phyloP scores from a whole-genome alignment of 1,284 basidiomycete genomes.

The Afroboletus lepidellus region DNA sequence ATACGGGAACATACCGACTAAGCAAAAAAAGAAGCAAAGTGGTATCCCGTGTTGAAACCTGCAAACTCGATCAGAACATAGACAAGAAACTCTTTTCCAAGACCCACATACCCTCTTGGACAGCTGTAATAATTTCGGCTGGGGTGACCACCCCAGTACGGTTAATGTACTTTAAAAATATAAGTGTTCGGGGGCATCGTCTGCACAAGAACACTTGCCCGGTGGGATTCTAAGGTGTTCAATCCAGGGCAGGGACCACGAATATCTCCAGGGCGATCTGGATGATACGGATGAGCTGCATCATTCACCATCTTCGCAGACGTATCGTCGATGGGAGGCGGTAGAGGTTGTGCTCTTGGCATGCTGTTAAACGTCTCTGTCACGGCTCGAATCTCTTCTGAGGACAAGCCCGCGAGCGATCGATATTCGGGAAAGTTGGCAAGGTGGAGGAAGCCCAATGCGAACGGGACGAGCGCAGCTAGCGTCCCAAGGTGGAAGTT shows the following conservation, averaged over 20 bases:
- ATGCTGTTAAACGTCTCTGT: constrained; percentile 10
- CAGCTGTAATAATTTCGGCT: not conserved
- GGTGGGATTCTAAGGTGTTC: constrained; percentile 45
- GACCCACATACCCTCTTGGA: not conserved
- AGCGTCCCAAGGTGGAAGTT: constrained; percentile 6
- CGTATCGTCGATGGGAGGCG: constrained; percentile 20
- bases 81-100: not conserved
- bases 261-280: constrained; percentile 22
- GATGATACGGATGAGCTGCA: constrained; percentile 16
- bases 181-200: not conserved
- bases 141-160: not conserved
- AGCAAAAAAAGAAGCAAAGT: not conserved
- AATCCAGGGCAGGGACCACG: constrained; percentile 50
- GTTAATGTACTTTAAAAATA: not conserved
- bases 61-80: not conserved
- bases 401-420: constrained; percentile 21
- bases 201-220: constrained; percentile 17
- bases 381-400: constrained; percentile 3
- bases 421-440: constrained; percentile 20
- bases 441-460: constrained; percentile 12
- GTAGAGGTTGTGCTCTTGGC: constrained; percentile 23
- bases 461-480: constrained; percentile 6
- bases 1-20: not conserved
- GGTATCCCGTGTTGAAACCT: constrained; percentile 5
- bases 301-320: constrained; percentile 27